Evolutionary conservation across 768 basidiomycete species (phyloP).

Genomic region (Hygrophorus pudorinus): DNA sequence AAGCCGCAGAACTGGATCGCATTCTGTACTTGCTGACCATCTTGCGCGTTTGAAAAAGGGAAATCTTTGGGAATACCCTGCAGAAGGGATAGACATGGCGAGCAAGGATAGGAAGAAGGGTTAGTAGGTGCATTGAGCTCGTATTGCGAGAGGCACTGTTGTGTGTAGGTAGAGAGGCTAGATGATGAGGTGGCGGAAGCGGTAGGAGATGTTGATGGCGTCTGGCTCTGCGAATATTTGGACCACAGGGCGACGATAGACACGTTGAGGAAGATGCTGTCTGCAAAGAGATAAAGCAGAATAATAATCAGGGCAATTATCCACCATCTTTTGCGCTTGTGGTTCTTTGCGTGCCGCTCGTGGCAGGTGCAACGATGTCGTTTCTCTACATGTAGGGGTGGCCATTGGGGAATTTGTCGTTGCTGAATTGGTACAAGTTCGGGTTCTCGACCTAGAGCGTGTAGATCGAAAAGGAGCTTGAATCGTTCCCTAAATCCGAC

Average conservation of each 20-base stretch:
- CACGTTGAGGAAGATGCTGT: slow-evolving; percentile 5
- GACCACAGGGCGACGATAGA: not conserved
- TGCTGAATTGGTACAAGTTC: slow-evolving; percentile 2
- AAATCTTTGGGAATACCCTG: not conserved
- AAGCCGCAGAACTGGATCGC: slow-evolving; percentile 6
- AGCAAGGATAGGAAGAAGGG: slow-evolving; percentile 3
- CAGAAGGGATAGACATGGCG: slow-evolving; percentile 3
- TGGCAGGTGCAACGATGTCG: slow-evolving; percentile 1
- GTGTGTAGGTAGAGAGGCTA: slow-evolving; percentile 1
- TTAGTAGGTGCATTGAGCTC: slow-evolving; percentile 3
- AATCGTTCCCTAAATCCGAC: not conserved
- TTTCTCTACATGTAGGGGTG: slow-evolving; percentile 2
- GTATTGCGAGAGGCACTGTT: slow-evolving; percentile 6
- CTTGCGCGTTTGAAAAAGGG: not conserved
- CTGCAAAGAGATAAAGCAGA: slow-evolving; percentile 4
- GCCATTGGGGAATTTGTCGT: not conserved
- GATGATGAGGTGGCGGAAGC: not conserved
- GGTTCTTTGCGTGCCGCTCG: not conserved
- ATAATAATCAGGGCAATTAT: slow-evolving; percentile 2
- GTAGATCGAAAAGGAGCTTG: slow-evolving; percentile 3
- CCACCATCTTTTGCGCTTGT: not conserved
- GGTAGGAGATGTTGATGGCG: not conserved
- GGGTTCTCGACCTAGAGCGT: not conserved
- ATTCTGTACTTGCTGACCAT: slow-evolving; percentile 1
- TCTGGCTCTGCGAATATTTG: not conserved